Evolutionary conservation across 176 grass and related monocot species (phyloP), one percentile per base, ranked within the genome.

Genomic region (Olyra latifolia): DNA sequence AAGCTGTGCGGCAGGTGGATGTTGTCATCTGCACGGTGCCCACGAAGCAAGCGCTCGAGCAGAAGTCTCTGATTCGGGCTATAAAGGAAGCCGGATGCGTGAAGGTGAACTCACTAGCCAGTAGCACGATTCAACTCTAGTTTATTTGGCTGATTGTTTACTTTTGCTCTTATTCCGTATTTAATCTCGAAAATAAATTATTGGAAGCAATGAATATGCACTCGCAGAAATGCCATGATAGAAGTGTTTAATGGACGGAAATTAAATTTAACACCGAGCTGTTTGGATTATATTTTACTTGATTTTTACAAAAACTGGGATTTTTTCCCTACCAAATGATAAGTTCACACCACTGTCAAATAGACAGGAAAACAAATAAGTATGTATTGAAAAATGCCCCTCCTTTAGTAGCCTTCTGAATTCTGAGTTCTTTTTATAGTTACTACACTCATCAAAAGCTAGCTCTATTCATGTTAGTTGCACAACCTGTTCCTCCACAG

Each of bases 31-130:
- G 92, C 74, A 81, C 90, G 27, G 83, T 98, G 38, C 86, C 95
- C 19, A 93, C 92, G 22, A 93, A 90, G 74, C 62, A 87, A 28
- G 88, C 47, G 15, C 92, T 95, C 44, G 70, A 91, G 83, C 95
- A 98, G 67, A 94, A 83, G 88, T 49, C 74, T 54, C 86, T 95
- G 40, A 85, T 98, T 76, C 86, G 73, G 66, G 95, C 86, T 57
- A 91, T 98, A 62, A 98, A 98, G 83, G 88, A 98, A 82, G 86
- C 90, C 76, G 90, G 75, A 12, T 95, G 90, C 60, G 91, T 98
- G 74, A 93, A 95, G 84, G 95, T 95, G 76, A 80, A 28, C 32
- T 44, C 41, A 11, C 78, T 25, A 42, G 11, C 76, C 14, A 14
- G 29, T 25, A 42, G 11, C 14, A 19, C 42, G 46, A 20, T 27